A percentile compares a stretch with the other conserved stretches of the same genome.
Evolutionary conservation across 768 basidiomycete species (phyloP).

Genomic region (Cystobasidium tubakii): DNA sequence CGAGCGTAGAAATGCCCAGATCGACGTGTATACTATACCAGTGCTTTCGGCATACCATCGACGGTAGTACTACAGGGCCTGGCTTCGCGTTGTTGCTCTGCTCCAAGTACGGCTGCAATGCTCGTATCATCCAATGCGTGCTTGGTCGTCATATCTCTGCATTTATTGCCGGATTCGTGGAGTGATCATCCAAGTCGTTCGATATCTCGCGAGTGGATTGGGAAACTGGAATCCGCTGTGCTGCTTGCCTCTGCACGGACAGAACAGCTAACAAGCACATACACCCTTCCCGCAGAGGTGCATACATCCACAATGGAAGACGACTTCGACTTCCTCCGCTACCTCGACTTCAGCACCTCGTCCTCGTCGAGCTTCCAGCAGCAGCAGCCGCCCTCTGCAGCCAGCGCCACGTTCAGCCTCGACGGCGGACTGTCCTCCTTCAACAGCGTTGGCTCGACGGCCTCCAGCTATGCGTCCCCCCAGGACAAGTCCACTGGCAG

Average conservation of each 20-base stretch:
- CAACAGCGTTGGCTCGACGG: not conserved
- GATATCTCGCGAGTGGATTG: too few species aligned
- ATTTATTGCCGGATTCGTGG: too few species aligned
- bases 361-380: not conserved
- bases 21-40: too few species aligned
- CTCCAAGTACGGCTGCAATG: too few species aligned
- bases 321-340: slow-evolving; percentile 35
- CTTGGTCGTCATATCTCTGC: too few species aligned
- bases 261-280: not conserved
- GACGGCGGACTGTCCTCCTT: not conserved
- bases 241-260: not conserved
- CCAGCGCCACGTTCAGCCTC: not conserved
- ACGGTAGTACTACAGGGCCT: too few species aligned
- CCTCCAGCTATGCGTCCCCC: not conserved
- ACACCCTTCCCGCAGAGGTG: not conserved
- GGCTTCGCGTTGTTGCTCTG: too few species aligned
- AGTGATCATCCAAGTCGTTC: slow-evolving; percentile 6
- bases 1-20: too few species aligned
- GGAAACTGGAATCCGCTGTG: not conserved
- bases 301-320: not conserved
- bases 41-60: too few species aligned
- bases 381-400: slow-evolving; percentile 11
- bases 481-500: slow-evolving; percentile 6
- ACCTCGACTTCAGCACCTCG: slow-evolving; percentile 19
- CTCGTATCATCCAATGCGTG: too few species aligned